Base-by-base conservation (phyloP, 495 filamentous ascomycete species). In the Annulohypoxylon stygium region DNA sequence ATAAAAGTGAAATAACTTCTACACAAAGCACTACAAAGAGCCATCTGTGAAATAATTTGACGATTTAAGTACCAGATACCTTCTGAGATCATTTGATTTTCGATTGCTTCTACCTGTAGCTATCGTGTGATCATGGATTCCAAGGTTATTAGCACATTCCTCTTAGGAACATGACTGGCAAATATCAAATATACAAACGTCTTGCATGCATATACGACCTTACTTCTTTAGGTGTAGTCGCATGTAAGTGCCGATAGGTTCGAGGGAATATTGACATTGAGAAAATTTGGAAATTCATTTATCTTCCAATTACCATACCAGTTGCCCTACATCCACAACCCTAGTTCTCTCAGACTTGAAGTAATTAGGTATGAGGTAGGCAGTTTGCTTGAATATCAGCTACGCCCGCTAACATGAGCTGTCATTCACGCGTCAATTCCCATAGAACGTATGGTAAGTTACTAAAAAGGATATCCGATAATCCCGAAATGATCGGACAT, bases 401-500 rank as follows among this genome's bases (percentile, higher is more conserved):
- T 23, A 23, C 20, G 20, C 20, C 20, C 20, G 20, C 20, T 23
- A 1, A 23, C 20, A 23, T 23, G 20, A 23, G 20, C 20, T 23
- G 20, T 23, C 20, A 23, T 23, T 23, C 20, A 23, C 20, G 20
- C 20, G 20, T 23, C 20, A 5, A 11, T 20, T 23, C 5, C 10
- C 45, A 2, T 23, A 14, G 20, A 50, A 5, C 16, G 20, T 23
- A 23, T 23, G 20, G 20, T 23, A 12, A 14, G 23, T n/a, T 14
- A 43, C 50, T n/a, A 30, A 54, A 54, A 14, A 54, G 50, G 50
- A 54, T 54, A 54, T 26, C 50, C 50, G 50, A 54, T 14, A 54
- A 34, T 25, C n/a, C 51, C 26, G 51, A 55, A 16, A 55, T 34
- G 3, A 55, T 55, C 51, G 51, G 18, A 26, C 25, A 51, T 51